Conservation (phyloP, 2,329 filamentous ascomycete genomes). For the Beauveria medogensis region DNA sequence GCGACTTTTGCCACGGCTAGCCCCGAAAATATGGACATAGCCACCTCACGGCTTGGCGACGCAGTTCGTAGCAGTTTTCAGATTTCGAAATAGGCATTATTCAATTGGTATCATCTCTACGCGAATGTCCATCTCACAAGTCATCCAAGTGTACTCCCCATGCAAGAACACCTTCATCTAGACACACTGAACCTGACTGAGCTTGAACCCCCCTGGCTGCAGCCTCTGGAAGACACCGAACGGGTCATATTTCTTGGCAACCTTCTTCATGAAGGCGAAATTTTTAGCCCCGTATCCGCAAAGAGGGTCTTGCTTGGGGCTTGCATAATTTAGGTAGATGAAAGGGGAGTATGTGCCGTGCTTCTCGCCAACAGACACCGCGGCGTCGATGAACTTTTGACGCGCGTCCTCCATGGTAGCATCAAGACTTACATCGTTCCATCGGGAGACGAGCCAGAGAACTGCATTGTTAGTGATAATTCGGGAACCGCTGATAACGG, state of each 20-base stretch:
- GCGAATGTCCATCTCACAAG: neutral
- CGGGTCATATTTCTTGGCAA: constrained; percentile 26
- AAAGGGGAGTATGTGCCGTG: constrained; percentile 10
- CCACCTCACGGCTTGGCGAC: constrained; percentile 66
- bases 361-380: constrained; percentile 4
- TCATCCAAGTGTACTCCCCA: neutral
- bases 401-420: constrained; percentile 3
- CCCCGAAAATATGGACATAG: constrained; percentile 59
- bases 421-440: constrained; percentile 12
- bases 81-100: neutral
- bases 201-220: constrained; percentile 22
- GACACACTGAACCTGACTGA: constrained; percentile 4
- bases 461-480: neutral
- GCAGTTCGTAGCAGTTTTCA: constrained; percentile 49
- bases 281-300: constrained; percentile 30
- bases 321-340: constrained; percentile 36
- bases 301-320: constrained; percentile 28
- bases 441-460: constrained; percentile 12
- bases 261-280: constrained; percentile 20
- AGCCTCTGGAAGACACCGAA: constrained; percentile 25
- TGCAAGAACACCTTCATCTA: neutral
- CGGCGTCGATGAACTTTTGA: constrained; percentile 4
- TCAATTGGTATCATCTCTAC: neutral
- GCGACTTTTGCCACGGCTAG: constrained; percentile 82
- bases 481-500: neutral